Base-by-base conservation (phyloP, 2,329 filamentous ascomycete genomes). In the Cercospora sojina region DNA sequence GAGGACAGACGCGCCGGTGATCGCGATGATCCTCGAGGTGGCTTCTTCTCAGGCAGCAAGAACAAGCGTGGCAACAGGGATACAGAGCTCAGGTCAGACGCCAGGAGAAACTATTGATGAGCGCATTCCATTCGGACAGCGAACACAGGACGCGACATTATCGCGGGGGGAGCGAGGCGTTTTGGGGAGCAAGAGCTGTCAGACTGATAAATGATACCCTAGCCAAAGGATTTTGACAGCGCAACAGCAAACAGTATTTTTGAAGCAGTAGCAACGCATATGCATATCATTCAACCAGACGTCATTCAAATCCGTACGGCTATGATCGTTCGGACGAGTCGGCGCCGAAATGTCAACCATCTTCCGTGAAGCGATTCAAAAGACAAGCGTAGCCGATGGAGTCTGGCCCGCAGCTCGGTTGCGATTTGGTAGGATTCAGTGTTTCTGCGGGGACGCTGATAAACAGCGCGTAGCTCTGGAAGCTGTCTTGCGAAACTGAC, bases 1-100 rank as follows among this genome's bases (percentile, higher is more conserved):
- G 68, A 70, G 23, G 67, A 71, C 41, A 62, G 67, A 55, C 64
- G 67, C 32, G 67, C 41, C 10, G 67, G 69, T 31, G 64, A 66
- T 31, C 35, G 35, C 16, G 35, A 16, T 41, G 35, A 41, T 8
- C 35, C 35, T 41, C 59, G 64, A 43, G 68, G 63, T 18, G 66
- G 66, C n/a, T 69, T 64, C 64, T 67, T 70, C 64, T 68, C 69
- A 16, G 61, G 64, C 23, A 67, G 64, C 57, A 67, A 65, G 57
- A 63, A 56, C 29, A 49, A 43, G 27, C 65, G 65, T 7, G 31
- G 59, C 8, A 60, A 57, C 12, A 32, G 60, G 25, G 63, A 69
- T 13, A 55, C 55, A 51, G 55, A 68, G 25, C 47, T 65, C 51
- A 64, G 66, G 51, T 59, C 59, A 31, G 57, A 67, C 16, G 59